Percentiles rank a stretch among this genome's conserved stretches.
Conservation (phyloP, 148 eudicot genomes). For the Agrostemma githago region DNA sequence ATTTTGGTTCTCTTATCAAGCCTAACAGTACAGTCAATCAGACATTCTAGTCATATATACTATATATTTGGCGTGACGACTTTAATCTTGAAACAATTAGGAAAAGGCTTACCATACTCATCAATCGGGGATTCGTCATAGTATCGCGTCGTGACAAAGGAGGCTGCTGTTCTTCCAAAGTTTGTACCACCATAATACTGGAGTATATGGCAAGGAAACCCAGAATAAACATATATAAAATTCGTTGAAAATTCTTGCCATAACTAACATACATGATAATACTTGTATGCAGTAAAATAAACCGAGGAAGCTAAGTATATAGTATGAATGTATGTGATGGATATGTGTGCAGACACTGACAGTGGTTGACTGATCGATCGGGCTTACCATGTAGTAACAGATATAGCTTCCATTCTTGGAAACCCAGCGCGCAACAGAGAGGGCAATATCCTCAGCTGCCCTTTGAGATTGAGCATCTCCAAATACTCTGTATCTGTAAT, state of each 20-base stretch:
- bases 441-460: slow-evolving; percentile 83
- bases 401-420: slow-evolving; percentile 66
- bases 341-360: neutral
- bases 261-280: neutral
- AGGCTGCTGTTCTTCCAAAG: slow-evolving; percentile 66
- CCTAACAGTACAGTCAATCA: slow-evolving; percentile 33
- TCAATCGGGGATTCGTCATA: slow-evolving; percentile 97
- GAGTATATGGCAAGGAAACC: neutral
- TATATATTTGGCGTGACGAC: neutral
- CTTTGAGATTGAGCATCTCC: slow-evolving; percentile 86
- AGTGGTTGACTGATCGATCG: neutral
- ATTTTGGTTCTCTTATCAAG: slow-evolving; percentile 70
- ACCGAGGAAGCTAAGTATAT: no score
- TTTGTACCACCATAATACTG: slow-evolving; percentile 92
- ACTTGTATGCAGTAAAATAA: neutral
- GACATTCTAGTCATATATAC: neutral
- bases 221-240: neutral
- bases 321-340: no score
- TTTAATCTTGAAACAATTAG: neutral
- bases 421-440: slow-evolving; percentile 70
- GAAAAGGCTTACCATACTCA: slow-evolving; percentile 55
- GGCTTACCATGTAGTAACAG: slow-evolving; percentile 80
- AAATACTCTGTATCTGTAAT: slow-evolving; percentile 60
- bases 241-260: neutral
- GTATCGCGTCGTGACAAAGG: slow-evolving; percentile 79